phyloP scores from a whole-genome alignment of 2,329 filamentous ascomycete genomes.

The Scedosporium apiospermum region DNA sequence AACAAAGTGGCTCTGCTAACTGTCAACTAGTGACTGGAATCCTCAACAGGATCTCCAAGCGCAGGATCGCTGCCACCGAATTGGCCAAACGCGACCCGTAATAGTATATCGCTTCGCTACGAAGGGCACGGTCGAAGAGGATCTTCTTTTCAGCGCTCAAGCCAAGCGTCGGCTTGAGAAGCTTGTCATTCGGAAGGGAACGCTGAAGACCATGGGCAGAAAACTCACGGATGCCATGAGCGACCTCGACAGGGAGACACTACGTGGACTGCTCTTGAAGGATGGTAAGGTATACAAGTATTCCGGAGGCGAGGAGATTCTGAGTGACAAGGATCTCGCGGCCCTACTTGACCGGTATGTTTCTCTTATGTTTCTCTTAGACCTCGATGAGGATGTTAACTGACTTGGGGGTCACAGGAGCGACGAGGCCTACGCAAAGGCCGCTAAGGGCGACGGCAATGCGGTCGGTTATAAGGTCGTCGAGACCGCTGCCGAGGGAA shows the following conservation, averaged over 20 bases:
- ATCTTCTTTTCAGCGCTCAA: slow-evolving; percentile 75
- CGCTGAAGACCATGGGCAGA: slow-evolving; percentile 61
- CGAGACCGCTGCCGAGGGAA: slow-evolving; percentile 57
- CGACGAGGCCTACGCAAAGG: slow-evolving; percentile 55
- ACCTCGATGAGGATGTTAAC: not conserved
- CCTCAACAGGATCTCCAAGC: slow-evolving; percentile 95
- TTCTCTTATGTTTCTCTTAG: not conserved
- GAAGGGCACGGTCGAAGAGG: slow-evolving; percentile 85
- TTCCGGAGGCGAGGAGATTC: slow-evolving; percentile 51
- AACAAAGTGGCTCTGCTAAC: not conserved
- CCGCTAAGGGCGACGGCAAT: slow-evolving; percentile 69
- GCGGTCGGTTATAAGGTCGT: slow-evolving; percentile 67
- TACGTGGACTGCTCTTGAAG: slow-evolving; percentile 54
- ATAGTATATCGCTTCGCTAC: slow-evolving; percentile 91
- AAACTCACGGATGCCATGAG: slow-evolving; percentile 42
- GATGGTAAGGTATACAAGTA: slow-evolving; percentile 60
- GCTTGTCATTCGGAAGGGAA: slow-evolving; percentile 88
- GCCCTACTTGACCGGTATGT: slow-evolving; percentile 64
- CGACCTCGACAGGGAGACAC: slow-evolving; percentile 50
- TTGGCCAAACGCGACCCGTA: slow-evolving; percentile 86
- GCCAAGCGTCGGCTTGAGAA: slow-evolving; percentile 89
- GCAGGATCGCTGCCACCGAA: slow-evolving; percentile 89
- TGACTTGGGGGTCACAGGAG: slow-evolving; percentile 25
- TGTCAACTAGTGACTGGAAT: slow-evolving; percentile 59
- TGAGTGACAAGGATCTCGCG: slow-evolving; percentile 64